These are phyloP conservation scores for Vitis hybrid DNA, from an alignment of 177 flowering plant species.

Conservation along the genomic window DNA sequence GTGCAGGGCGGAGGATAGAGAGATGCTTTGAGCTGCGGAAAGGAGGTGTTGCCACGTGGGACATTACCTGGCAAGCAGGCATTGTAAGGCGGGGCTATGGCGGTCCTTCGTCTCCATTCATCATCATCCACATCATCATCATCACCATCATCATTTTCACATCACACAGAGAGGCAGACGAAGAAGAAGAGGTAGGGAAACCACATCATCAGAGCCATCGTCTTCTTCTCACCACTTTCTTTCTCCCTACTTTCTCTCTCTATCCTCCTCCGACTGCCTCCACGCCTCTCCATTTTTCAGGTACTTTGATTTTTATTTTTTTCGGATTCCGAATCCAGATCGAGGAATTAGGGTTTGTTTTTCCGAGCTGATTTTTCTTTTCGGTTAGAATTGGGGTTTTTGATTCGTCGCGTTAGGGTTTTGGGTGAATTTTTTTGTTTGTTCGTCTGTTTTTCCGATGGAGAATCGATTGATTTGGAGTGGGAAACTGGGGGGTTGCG, in stretches of 20 bases:
- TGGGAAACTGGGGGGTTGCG: slow-evolving; percentile 4
- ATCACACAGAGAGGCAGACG: background rate
- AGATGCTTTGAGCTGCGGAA: slow-evolving; percentile 9
- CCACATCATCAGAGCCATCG: background rate
- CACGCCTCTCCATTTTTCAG: background rate
- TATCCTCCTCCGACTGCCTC: background rate
- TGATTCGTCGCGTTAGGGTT: background rate
- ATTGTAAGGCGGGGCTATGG: slow-evolving; percentile 31
- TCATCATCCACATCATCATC: background rate
- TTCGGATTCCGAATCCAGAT: background rate
- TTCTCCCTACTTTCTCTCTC: background rate
- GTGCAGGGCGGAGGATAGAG: slow-evolving; percentile 10
- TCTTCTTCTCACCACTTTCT: background rate
- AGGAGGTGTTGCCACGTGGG: slow-evolving; percentile 46
- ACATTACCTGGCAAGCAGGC: slow-evolving; percentile 42
- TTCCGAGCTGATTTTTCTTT: too few relatives aligned
- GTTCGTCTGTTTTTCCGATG: background rate
- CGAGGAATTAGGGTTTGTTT: slow-evolving; percentile 2
- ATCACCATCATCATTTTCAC: background rate
- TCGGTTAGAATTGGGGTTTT: too few relatives aligned
- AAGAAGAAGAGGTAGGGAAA: too few relatives aligned
- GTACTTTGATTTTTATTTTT: background rate
- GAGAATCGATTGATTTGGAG: slow-evolving; percentile 9
- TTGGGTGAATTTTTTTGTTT: background rate
- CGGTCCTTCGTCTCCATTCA: background rate